Percentiles rank a stretch among this genome's conserved stretches.
Conservation (phyloP, 2,329 filamentous ascomycete species). For the Xylariales sp. region DNA sequence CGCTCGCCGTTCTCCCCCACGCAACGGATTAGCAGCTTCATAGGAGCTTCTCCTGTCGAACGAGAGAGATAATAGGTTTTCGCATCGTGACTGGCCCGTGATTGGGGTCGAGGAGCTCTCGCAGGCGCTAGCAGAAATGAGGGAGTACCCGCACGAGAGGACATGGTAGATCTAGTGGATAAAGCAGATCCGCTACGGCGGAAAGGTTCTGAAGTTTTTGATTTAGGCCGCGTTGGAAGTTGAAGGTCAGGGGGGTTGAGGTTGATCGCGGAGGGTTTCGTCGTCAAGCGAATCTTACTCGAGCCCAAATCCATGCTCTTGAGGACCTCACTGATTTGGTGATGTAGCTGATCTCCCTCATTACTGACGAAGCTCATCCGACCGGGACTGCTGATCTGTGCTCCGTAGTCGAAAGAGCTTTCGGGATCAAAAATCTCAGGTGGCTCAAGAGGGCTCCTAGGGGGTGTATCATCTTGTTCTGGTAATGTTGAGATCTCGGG, state of each 20-base stretch:
- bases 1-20: conserved; percentile 87
- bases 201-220: conserved; percentile 38
- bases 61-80: conserved; percentile 89
- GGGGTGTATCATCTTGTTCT: conserved; percentile 34
- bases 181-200: conserved; percentile 45
- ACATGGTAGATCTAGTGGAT: conserved; percentile 33
- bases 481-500: conserved; percentile 39
- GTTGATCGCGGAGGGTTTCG: conserved; percentile 46
- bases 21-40: conserved; percentile 89
- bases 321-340: conserved; percentile 75
- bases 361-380: conserved; percentile 27
- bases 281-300: conserved; percentile 69
- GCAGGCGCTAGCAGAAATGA: conserved; percentile 64
- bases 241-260: conserved; percentile 56
- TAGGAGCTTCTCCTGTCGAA: conserved; percentile 76
- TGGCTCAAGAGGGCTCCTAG: conserved; percentile 37
- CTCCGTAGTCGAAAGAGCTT: conserved; percentile 30
- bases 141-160: conserved; percentile 34
- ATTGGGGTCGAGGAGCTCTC: conserved; percentile 44
- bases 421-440: conserved; percentile 45
- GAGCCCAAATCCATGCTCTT: conserved; percentile 75
- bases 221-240: conserved; percentile 39
- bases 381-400: conserved; percentile 28
- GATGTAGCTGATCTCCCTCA: conserved; percentile 66
- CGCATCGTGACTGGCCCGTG: conserved; percentile 62